These are phyloP conservation scores for Symmetrospora coprosmae DNA, from an alignment of 768 basidiomycete genomes.

Conservation along the genomic window DNA sequence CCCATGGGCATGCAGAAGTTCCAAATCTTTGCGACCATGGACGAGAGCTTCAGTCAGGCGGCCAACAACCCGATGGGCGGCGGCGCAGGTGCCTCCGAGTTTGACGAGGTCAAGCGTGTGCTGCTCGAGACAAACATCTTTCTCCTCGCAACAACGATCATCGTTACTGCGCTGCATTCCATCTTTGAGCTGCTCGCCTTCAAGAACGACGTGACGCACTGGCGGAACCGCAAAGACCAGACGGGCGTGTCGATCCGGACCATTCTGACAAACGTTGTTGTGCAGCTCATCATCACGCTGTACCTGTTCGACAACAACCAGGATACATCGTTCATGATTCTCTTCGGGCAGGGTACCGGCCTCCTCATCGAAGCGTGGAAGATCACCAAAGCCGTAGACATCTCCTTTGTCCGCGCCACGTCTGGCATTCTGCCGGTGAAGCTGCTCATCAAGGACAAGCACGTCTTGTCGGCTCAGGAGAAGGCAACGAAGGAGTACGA, in stretches of 20 bases:
- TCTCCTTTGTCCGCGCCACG: constrained; percentile 51
- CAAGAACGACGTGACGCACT: constrained; percentile 46
- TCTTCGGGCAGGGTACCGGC: constrained; percentile 41
- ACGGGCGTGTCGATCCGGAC: constrained; percentile 80
- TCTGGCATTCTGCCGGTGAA: constrained; percentile 60
- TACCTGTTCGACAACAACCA: constrained; percentile 54
- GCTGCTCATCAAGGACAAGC: constrained; percentile 81
- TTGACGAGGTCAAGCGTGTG: constrained; percentile 94
- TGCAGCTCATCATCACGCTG: constrained; percentile 68
- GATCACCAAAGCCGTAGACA: constrained; percentile 63
- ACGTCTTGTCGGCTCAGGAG: constrained; percentile 89
- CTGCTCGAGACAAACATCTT: constrained; percentile 54
- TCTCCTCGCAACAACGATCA: constrained; percentile 66
- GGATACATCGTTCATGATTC: constrained; percentile 96
- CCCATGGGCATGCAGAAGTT: constrained; percentile 67
- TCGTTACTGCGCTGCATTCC: constrained; percentile 79
- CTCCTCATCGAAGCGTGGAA: constrained; percentile 72
- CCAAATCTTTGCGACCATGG: constrained; percentile 60
- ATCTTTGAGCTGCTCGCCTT: constrained; percentile 49
- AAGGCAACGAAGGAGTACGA: constrained; percentile 96
- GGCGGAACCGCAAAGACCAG: constrained; percentile 78
- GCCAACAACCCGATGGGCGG: constrained; percentile 40
- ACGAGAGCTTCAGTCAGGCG: constrained; percentile 55
- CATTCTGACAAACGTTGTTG: constrained; percentile 57
- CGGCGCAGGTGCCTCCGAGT: constrained; percentile 48